These are phyloP conservation scores for Picea sitchensis DNA, from an alignment of 75 land plant species.

Conservation along the genomic window DNA sequence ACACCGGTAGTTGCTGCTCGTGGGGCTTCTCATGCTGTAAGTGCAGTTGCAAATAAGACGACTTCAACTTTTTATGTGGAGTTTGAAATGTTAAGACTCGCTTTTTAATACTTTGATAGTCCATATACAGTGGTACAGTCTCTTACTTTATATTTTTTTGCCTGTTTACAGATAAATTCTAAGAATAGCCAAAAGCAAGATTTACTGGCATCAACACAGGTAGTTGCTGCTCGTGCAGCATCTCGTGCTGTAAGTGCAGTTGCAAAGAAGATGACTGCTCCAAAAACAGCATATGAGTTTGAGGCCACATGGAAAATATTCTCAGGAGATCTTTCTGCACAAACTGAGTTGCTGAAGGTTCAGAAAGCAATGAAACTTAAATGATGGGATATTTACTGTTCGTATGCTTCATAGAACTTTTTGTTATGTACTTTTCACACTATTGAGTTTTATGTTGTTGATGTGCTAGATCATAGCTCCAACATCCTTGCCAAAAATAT, in stretches of 20 bases:
- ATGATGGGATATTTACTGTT: not conserved
- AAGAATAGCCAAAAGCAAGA: conserved; percentile 14
- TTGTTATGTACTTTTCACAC: not conserved
- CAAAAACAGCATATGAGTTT: conserved; percentile 92
- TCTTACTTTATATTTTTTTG: not conserved
- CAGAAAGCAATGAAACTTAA: conserved; percentile 3
- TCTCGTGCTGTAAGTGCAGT: conserved; percentile 46
- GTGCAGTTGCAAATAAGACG: conserved; percentile 52
- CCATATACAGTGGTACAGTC: not conserved
- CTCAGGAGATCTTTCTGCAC: conserved; percentile 41
- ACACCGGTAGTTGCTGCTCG: conserved; percentile 63
- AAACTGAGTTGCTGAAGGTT: conserved; percentile 79
- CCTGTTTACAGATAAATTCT: conserved; percentile 16
- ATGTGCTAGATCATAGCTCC: conserved; percentile 53
- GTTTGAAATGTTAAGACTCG: not conserved
- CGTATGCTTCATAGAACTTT: not conserved
- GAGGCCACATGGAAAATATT: conserved; percentile 85
- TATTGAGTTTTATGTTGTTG: conserved; percentile 1
- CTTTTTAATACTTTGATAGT: not conserved
- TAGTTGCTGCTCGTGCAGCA: conserved; percentile 77
- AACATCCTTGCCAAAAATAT: conserved; percentile 56
- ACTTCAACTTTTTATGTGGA: not conserved
- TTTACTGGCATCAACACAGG: conserved; percentile 38
- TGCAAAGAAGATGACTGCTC: conserved; percentile 58
- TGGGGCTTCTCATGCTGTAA: conserved; percentile 57